These are phyloP conservation scores for Salix arbutifolia DNA, from an alignment of 345 rosid species.

Conservation along the genomic window DNA sequence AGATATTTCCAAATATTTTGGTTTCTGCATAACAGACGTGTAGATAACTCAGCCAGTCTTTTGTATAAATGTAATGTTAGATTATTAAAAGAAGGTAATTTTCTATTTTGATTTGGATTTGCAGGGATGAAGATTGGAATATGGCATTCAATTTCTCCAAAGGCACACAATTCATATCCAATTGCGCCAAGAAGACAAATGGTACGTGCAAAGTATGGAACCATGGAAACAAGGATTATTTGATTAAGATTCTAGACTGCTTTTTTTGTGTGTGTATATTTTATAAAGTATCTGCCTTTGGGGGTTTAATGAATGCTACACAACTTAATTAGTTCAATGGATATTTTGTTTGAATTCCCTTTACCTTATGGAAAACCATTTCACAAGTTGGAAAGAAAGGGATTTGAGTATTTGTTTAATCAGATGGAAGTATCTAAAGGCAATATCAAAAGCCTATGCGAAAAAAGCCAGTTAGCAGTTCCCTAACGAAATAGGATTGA, in stretches of 20 bases:
- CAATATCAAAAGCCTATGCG: too few species aligned
- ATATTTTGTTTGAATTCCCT: neutral
- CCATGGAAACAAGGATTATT: neutral
- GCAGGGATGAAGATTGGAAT: slow-evolving; percentile 78
- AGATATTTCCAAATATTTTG: slow-evolving; percentile 56
- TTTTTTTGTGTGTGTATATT: neutral
- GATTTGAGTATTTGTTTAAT: too few species aligned
- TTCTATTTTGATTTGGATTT: slow-evolving; percentile 12
- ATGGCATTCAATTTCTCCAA: slow-evolving; percentile 81
- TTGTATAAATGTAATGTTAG: neutral
- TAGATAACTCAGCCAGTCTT: slow-evolving; percentile 29
- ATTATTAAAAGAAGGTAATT: neutral
- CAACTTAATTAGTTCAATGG: neutral
- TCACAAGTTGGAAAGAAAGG: neutral
- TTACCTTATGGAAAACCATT: neutral
- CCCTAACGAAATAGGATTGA: too few species aligned
- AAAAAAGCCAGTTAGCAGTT: too few species aligned
- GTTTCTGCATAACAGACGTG: slow-evolving; percentile 88
- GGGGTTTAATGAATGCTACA: neutral
- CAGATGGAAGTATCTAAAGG: too few species aligned
- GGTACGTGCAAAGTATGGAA: slow-evolving; percentile 32
- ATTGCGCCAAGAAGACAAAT: slow-evolving; percentile 53
- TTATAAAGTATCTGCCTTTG: neutral
- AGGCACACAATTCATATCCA: slow-evolving; percentile 47
- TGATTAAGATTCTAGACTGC: neutral